Conservation (phyloP, 148 eudicot species). For the Nyssa sinensis region DNA sequence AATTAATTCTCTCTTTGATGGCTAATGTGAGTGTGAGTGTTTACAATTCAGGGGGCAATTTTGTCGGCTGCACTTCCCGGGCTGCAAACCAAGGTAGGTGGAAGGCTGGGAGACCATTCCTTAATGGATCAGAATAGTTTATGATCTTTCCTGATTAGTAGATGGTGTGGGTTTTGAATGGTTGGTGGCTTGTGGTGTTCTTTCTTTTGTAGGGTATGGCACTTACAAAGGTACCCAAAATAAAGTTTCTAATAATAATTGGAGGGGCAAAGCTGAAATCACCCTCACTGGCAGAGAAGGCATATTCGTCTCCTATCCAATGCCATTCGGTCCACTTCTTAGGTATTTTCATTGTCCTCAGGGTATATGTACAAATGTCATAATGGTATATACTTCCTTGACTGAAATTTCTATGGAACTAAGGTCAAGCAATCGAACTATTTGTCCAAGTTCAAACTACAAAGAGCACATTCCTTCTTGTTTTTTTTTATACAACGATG, state of each 20-base stretch:
- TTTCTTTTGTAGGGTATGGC: conserved; percentile 60
- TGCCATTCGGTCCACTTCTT: conserved; percentile 79
- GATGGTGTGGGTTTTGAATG: no score
- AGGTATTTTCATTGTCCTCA: conserved; percentile 39
- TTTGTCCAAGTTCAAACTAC: no score
- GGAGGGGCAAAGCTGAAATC: conserved; percentile 67
- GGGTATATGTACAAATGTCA: neutral
- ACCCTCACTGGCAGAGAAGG: conserved; percentile 50
- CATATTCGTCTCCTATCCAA: conserved; percentile 53
- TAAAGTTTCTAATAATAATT: conserved; percentile 61
- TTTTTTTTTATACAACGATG: no score
- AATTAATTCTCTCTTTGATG: no score
- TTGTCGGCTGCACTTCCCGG: conserved; percentile 83
- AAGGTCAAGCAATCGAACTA: neutral
- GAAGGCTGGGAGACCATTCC: no score
- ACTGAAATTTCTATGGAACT: neutral
- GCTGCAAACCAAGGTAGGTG: conserved; percentile 59
- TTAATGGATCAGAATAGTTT: no score
- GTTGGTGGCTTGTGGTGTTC: no score
- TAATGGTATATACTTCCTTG: neutral
- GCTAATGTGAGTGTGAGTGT: neutral
- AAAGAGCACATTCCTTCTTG: no score
- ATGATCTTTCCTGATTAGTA: no score
- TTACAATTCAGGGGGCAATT: conserved; percentile 65
- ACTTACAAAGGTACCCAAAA: conserved; percentile 63